These are phyloP conservation scores for Podaxis rugospora DNA, from an alignment of 768 basidiomycete genomes.

Conservation along the genomic window DNA sequence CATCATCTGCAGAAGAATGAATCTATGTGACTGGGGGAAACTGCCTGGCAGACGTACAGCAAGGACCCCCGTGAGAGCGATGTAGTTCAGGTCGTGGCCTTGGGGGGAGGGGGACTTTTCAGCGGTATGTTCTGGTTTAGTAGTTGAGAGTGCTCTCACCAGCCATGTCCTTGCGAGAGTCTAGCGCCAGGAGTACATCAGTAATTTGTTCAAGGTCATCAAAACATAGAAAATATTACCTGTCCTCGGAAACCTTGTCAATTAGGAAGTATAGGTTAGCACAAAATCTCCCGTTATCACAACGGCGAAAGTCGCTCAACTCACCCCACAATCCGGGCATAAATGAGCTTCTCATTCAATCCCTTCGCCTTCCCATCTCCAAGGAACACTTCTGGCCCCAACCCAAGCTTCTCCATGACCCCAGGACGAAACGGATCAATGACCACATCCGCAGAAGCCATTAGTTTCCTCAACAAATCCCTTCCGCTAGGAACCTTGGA, in stretches of 20 bases:
- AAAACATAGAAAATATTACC: constrained; percentile 28
- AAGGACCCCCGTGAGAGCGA: constrained; percentile 73
- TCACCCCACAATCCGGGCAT: constrained; percentile 74
- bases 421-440: constrained; percentile 86
- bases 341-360: constrained; percentile 60
- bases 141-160: constrained; percentile 35
- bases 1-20: constrained; percentile 31
- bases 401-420: constrained; percentile 70
- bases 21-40: background rate
- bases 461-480: constrained; percentile 50
- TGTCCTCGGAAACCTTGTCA: constrained; percentile 53
- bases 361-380: constrained; percentile 40
- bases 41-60: constrained; percentile 36
- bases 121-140: background rate
- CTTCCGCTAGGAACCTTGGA: constrained; percentile 58
- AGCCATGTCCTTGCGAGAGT: constrained; percentile 72
- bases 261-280: background rate
- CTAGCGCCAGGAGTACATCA: constrained; percentile 26
- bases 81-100: constrained; percentile 86
- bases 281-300: background rate
- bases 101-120: background rate
- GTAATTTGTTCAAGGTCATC: background rate
- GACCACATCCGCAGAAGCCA: constrained; percentile 67
- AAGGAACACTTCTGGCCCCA: constrained; percentile 74
- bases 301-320: constrained; percentile 17